A percentile compares a stretch with the other conserved stretches of the same genome.
These are phyloP conservation scores for Mucor piriformis DNA, from an alignment of 371 early-diverging fungal genomes.

Conservation along the genomic window DNA sequence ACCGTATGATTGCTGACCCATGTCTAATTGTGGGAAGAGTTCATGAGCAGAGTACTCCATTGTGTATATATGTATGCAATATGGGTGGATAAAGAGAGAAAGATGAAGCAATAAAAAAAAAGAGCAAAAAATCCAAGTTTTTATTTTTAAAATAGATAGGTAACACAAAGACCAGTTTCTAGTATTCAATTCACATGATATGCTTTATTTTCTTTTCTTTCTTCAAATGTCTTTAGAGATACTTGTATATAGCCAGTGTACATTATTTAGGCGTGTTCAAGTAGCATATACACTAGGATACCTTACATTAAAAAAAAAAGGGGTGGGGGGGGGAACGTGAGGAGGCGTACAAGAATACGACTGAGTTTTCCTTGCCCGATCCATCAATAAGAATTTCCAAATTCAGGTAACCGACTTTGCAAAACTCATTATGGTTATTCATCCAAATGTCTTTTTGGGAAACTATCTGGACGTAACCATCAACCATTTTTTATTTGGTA, in stretches of 20 bases:
- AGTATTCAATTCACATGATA: conserved; percentile 13
- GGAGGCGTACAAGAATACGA: conserved; percentile 1
- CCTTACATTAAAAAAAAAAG: neutral
- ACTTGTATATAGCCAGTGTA: neutral
- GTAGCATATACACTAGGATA: neutral
- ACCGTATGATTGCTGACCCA: neutral
- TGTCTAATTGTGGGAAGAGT: conserved; percentile 8
- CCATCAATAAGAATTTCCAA: conserved; percentile 12
- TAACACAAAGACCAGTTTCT: conserved; percentile 7
- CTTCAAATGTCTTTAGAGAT: neutral
- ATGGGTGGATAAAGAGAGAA: neutral
- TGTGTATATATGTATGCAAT: neutral
- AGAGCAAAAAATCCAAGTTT: conserved; percentile 1
- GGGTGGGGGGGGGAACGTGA: neutral
- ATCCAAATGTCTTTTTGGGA: conserved; percentile 5
- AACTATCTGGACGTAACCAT: neutral
- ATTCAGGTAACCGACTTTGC: conserved; percentile 12
- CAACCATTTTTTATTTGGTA: neutral
- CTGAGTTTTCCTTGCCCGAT: conserved; percentile 14
- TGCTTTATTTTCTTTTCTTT: neutral
- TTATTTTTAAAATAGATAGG: conserved; percentile 2
- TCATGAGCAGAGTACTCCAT: conserved; percentile 2
- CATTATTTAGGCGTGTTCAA: neutral
- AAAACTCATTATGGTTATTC: conserved; percentile 18
- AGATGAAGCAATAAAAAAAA: neutral